phyloP scores from a whole-genome alignment of 345 rosid species.

The Toxicodendron radicans region DNA sequence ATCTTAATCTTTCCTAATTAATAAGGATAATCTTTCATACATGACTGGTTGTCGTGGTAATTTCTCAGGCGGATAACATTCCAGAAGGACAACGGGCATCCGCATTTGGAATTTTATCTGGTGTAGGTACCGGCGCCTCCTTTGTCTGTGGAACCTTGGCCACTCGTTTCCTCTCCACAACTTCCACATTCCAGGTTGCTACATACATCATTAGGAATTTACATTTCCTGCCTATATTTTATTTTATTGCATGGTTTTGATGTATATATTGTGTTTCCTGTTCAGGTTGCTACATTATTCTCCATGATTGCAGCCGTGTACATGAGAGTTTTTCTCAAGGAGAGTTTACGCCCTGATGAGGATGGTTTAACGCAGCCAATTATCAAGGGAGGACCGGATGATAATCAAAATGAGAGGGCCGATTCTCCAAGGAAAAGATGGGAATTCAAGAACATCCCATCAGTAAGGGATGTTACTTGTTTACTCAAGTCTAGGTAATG shows the following conservation, averaged over 20 bases:
- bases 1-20: neutral
- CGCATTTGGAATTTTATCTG: constrained; percentile 69
- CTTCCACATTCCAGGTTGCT: constrained; percentile 61
- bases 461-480: constrained; percentile 45
- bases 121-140: constrained; percentile 43
- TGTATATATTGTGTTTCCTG: neutral
- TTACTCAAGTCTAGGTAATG: constrained; percentile 61
- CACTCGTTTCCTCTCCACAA: constrained; percentile 69
- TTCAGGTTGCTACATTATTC: constrained; percentile 58
- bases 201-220: no score
- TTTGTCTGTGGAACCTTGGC: constrained; percentile 60
- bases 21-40: neutral
- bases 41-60: no score
- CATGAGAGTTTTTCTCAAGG: constrained; percentile 82
- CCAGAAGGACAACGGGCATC: constrained; percentile 51
- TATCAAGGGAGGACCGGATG: constrained; percentile 29
- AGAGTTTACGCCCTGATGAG: constrained; percentile 26
- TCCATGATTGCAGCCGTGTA: constrained; percentile 59
- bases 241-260: neutral
- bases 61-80: constrained; percentile 62
- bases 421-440: constrained; percentile 12
- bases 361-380: constrained; percentile 48
- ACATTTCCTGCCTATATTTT: no score
- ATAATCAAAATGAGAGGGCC: constrained; percentile 17
- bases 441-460: constrained; percentile 54